Conservation (phyloP, 768 basidiomycete genomes). For the Termitomyces sp. region DNA sequence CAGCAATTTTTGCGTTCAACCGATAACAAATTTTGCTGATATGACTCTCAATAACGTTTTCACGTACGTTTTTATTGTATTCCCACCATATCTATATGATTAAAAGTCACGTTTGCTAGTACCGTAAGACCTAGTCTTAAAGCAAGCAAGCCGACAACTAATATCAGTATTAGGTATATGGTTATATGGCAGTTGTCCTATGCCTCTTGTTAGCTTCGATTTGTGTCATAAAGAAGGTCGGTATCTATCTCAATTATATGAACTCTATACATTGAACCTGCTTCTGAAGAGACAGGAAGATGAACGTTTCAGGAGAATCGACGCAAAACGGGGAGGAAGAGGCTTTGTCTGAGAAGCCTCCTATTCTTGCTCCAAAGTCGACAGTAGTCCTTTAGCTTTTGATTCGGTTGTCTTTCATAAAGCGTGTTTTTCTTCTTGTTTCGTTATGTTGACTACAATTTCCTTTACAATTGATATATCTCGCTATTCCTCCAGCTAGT, state of each 20-base stretch:
- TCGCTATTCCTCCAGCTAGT: constrained; percentile 74
- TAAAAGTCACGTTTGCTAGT: constrained; percentile 22
- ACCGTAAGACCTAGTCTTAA: constrained; percentile 27
- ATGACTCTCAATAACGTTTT: constrained; percentile 75
- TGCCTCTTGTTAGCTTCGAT: constrained; percentile 73
- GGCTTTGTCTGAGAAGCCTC: constrained; percentile 66
- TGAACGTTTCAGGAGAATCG: constrained; percentile 85
- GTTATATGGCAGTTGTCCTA: constrained; percentile 76
- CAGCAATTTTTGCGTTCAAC: constrained; percentile 65
- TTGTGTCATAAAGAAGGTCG: constrained; percentile 80
- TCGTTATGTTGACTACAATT: constrained; percentile 99
- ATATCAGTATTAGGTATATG: constrained; percentile 49
- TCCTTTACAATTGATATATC: constrained; percentile 94
- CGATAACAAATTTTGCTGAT: constrained; percentile 64
- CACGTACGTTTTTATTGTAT: constrained; percentile 49
- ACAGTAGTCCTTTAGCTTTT: not conserved
- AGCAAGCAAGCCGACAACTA: not conserved
- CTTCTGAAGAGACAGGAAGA: constrained; percentile 61
- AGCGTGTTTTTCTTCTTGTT: constrained; percentile 54
- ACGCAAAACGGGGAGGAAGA: constrained; percentile 79
- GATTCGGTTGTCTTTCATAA: not conserved
- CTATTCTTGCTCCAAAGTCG: not conserved
- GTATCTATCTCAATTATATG: constrained; percentile 1
- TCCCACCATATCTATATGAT: not conserved
- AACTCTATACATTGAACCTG: not conserved